phyloP scores from a whole-genome alignment of 208 protist species.

The Trypanosoma congolense region DNA sequence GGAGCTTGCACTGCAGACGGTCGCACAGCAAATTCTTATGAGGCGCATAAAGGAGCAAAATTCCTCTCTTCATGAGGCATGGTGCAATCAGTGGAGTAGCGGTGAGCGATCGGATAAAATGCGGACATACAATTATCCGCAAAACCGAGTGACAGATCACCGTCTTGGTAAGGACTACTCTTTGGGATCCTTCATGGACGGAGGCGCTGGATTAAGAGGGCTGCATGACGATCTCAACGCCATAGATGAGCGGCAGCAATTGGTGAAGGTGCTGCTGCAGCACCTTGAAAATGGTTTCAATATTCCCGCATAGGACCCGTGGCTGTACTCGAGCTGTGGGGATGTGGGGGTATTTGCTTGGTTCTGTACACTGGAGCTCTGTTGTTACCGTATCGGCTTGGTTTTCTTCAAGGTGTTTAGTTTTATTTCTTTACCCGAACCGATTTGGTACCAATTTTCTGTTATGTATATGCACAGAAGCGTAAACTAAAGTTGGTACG shows the following conservation, averaged over 20 bases:
- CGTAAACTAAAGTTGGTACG: too few species aligned
- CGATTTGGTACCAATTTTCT: too few species aligned
- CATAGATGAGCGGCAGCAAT: constrained; percentile 54
- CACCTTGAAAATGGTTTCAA: constrained; percentile 77
- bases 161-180: constrained; percentile 82
- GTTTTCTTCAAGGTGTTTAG: too few species aligned
- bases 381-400: too few species aligned
- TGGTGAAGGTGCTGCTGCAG: constrained; percentile 60
- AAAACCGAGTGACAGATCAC: constrained; percentile 88
- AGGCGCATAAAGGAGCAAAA: constrained; percentile 64
- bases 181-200: constrained; percentile 73
- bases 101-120: constrained; percentile 89
- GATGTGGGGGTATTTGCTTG: not conserved
- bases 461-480: too few species aligned
- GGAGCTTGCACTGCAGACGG: constrained; percentile 81
- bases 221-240: constrained; percentile 82
- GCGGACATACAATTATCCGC: constrained; percentile 88
- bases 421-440: too few species aligned
- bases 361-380: not conserved
- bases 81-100: constrained; percentile 82
- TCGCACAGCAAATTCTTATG: constrained; percentile 74
- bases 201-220: constrained; percentile 43
- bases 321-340: constrained; percentile 1
- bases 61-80: constrained; percentile 66
- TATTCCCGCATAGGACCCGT: constrained; percentile 19